These are phyloP conservation scores for Phylloporus sp. DNA, from an alignment of 1,284 basidiomycete species.

Conservation along the genomic window DNA sequence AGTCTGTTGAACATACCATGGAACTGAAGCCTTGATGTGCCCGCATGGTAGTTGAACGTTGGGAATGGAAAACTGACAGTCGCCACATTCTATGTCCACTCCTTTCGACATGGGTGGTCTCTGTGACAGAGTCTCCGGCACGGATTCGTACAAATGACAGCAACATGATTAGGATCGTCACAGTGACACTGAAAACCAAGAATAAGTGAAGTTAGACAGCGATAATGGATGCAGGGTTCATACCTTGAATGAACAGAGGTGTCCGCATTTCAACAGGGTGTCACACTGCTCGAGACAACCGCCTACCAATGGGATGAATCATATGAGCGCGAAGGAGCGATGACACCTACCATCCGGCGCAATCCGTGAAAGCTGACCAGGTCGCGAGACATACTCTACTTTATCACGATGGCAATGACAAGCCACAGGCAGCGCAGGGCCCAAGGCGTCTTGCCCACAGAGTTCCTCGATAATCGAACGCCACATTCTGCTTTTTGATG, in stretches of 20 bases:
- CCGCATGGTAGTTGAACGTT: slow-evolving; percentile 70
- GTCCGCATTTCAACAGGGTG: slow-evolving; percentile 70
- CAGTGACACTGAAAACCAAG: slow-evolving; percentile 64
- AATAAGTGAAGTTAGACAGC: background rate
- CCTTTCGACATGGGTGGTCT: slow-evolving; percentile 66
- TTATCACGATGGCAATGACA: slow-evolving; percentile 66
- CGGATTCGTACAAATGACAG: slow-evolving; percentile 56
- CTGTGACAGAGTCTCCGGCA: slow-evolving; percentile 64
- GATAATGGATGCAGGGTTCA: background rate
- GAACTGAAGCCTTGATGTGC: slow-evolving; percentile 55
- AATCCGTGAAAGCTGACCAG: slow-evolving; percentile 58
- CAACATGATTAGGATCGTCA: slow-evolving; percentile 63
- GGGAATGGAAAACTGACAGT: slow-evolving; percentile 59
- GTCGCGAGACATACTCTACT: slow-evolving; percentile 52
- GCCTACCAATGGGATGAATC: slow-evolving; percentile 45
- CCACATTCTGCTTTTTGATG: slow-evolving; percentile 67
- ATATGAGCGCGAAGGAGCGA: no score
- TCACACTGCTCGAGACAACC: slow-evolving; percentile 70
- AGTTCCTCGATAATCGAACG: slow-evolving; percentile 62
- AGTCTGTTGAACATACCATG: slow-evolving; percentile 56
- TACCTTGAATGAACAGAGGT: slow-evolving; percentile 72
- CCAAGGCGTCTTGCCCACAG: slow-evolving; percentile 54
- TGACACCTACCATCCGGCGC: slow-evolving; percentile 63
- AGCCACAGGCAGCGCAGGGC: slow-evolving; percentile 57
- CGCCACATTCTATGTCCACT: slow-evolving; percentile 64